phyloP scores from a whole-genome alignment of 2,329 filamentous ascomycete genomes.

The Metarhizium album region DNA sequence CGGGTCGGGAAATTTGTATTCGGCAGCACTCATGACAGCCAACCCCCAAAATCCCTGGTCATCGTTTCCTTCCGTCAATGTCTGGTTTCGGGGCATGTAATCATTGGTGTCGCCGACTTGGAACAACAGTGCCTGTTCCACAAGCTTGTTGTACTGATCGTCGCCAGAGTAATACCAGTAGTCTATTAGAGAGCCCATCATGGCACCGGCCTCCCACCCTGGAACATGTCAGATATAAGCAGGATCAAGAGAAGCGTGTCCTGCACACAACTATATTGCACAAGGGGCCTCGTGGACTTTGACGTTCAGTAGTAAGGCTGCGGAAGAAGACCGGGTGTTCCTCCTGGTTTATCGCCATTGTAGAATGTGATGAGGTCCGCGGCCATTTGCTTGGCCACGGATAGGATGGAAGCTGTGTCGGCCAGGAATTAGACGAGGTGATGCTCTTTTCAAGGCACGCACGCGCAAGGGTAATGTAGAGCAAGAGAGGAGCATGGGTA shows the following conservation, averaged over 20 bases:
- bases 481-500: background rate
- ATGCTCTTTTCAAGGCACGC: background rate
- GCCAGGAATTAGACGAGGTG: background rate
- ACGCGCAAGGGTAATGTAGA: background rate
- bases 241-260: background rate
- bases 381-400: slow-evolving; percentile 38
- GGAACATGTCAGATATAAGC: slow-evolving; percentile 2
- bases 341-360: slow-evolving; percentile 36
- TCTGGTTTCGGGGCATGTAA: slow-evolving; percentile 69
- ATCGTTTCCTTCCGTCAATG: slow-evolving; percentile 58
- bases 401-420: slow-evolving; percentile 36
- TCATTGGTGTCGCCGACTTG: slow-evolving; percentile 64
- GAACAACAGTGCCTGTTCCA: slow-evolving; percentile 56
- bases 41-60: slow-evolving; percentile 69
- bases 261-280: background rate
- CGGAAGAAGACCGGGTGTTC: slow-evolving; percentile 40
- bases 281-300: background rate
- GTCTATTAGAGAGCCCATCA: slow-evolving; percentile 62
- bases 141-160: slow-evolving; percentile 56
- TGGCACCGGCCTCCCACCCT: slow-evolving; percentile 67
- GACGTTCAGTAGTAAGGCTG: slow-evolving; percentile 43
- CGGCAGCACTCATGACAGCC: slow-evolving; percentile 58
- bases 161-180: slow-evolving; percentile 82
- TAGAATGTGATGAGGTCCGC: slow-evolving; percentile 36
- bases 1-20: slow-evolving; percentile 56